A percentile compares a stretch with the other conserved stretches of the same genome.
Conservation (phyloP, 2,329 filamentous ascomycete genomes). For the Septoria petroselini region DNA sequence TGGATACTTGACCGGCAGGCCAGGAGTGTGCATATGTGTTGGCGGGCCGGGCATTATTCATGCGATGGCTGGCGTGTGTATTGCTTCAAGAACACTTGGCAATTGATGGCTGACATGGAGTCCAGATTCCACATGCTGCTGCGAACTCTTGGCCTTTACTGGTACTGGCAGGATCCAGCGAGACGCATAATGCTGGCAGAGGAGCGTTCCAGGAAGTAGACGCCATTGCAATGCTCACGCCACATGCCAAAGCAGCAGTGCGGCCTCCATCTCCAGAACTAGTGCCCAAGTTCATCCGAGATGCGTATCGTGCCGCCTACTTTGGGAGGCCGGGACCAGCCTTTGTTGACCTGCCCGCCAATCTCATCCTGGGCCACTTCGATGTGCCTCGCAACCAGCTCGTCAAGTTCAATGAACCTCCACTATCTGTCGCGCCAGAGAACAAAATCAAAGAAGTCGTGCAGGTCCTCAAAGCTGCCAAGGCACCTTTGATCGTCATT, state of each 20-base stretch:
- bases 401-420: constrained; percentile 33
- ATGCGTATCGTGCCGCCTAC: constrained; percentile 53
- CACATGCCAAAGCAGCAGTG: constrained; percentile 53
- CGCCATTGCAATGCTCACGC: constrained; percentile 50
- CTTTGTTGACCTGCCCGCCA: constrained; percentile 56
- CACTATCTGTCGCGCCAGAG: constrained; percentile 48
- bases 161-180: constrained; percentile 54
- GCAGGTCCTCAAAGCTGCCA: constrained; percentile 47
- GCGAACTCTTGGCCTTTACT: constrained; percentile 57
- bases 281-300: constrained; percentile 48
- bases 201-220: constrained; percentile 59
- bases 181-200: constrained; percentile 52
- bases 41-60: constrained; percentile 59
- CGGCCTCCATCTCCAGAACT: constrained; percentile 47
- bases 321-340: constrained; percentile 54
- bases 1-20: constrained; percentile 56
- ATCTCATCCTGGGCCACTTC: constrained; percentile 50
- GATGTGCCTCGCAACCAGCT: constrained; percentile 27
- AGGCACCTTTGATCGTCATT: constrained; percentile 53
- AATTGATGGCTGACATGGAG: background rate
- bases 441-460: constrained; percentile 44
- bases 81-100: background rate
- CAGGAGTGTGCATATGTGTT: constrained; percentile 58
- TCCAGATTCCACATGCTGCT: constrained; percentile 38
- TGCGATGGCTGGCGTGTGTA: constrained; percentile 54